phyloP scores from a whole-genome alignment of 768 basidiomycete species.

The Kwoniella newhampshirensis region DNA sequence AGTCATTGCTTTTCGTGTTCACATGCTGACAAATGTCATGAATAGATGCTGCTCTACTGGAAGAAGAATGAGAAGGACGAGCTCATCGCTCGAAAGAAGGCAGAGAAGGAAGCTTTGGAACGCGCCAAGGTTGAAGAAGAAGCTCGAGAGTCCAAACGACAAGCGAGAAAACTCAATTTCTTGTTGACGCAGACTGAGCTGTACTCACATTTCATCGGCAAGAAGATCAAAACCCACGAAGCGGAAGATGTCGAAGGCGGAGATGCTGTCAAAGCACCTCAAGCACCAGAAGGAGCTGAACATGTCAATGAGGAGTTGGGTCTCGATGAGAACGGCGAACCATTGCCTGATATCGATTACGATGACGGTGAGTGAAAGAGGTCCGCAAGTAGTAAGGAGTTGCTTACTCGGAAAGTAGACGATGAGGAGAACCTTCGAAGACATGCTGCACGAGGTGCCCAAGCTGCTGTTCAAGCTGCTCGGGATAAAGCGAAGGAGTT shows the following conservation, averaged over 20 bases:
- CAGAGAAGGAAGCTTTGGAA: conserved; percentile 78
- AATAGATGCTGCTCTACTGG: conserved; percentile 95
- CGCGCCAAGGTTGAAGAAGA: conserved; percentile 50
- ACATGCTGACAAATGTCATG: neutral
- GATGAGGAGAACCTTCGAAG: conserved; percentile 80
- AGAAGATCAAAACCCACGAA: conserved; percentile 63
- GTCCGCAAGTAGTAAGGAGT: conserved; percentile 1
- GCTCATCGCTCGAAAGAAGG: conserved; percentile 83
- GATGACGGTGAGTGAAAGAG: conserved; percentile 70
- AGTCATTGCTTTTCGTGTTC: neutral
- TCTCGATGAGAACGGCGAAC: conserved; percentile 60
- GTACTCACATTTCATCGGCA: conserved; percentile 98
- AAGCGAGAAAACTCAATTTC: conserved; percentile 95
- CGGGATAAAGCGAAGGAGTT: conserved; percentile 78
- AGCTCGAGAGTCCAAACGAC: conserved; percentile 79
- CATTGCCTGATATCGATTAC: conserved; percentile 77
- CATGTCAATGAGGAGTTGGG: conserved; percentile 50
- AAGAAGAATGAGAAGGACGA: conserved; percentile 98
- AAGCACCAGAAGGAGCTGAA: conserved; percentile 3
- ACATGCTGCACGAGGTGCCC: conserved; percentile 85
- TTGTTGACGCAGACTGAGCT: conserved; percentile 97
- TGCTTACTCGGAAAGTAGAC: conserved; percentile 58
- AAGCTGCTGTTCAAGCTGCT: conserved; percentile 78
- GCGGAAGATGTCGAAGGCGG: conserved; percentile 51
- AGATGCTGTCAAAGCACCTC: conserved; percentile 28